Evolutionary conservation across 2,329 filamentous ascomycete genomes (phyloP), one percentile per base, ranked within the genome.

Genomic region (Diaporthe ilicicola): DNA sequence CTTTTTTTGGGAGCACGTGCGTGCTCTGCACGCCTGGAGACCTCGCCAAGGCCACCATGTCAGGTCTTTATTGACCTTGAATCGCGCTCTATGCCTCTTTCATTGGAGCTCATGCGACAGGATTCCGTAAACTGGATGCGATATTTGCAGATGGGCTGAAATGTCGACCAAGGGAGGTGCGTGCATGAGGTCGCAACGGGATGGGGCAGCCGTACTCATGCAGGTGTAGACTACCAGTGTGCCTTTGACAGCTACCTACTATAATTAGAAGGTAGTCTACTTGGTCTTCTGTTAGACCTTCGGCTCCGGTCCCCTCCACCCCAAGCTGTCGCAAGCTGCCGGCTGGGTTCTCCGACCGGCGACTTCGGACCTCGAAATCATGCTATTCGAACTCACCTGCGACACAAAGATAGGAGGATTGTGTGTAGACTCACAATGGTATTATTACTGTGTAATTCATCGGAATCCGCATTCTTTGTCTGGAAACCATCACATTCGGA

Each of bases 61-160:
- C 44, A 9, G 59, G 24, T 13, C 42, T 64, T 64, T 15, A 64
- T 22, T 13, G 44, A 37, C 2, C 59, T 50, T 50, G 44, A 50
- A 37, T 64, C 59, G 44, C 44, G 42, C 34, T 19, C 44, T 24
- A 6, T 48, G 29, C 13, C 44, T 19, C 59, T 64, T 50, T 64
- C 17, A 37, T 64, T 50, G 59, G 59, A 64, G 22, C 10, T 37
- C 59, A 64, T 27, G 44, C 59, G 44, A 50, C 22, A 50, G 34
- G 24, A 64, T 50, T 64, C 59, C 29, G 37, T 64, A 64, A 44
- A 12, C 59, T 50, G 59, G 59, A 13, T 50, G 59, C 59, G n/a
- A 37, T 19, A 24, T 46, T 50, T 24, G 7, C 29, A 46, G 8
- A 13, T 13, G 19, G 32, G 44, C 29, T 50, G 59, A 15, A 64